Conservation (phyloP, 1,284 basidiomycete genomes). For the Ustilago trichophora region DNA sequence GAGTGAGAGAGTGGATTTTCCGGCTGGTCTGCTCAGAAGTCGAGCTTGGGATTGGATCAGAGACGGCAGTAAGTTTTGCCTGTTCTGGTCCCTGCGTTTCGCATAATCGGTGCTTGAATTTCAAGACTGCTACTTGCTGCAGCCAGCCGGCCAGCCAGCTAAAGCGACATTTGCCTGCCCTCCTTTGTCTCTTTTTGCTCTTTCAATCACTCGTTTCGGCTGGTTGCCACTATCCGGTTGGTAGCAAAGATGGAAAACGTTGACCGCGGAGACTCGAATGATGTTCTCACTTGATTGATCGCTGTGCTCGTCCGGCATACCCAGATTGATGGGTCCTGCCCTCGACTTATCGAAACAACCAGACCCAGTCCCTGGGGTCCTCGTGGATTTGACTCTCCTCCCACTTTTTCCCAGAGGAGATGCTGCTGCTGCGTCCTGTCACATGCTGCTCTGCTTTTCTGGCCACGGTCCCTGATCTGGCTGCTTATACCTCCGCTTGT, state of each 20-base stretch:
- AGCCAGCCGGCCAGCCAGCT: no score
- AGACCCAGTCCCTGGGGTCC: conserved; percentile 2
- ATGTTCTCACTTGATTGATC: conserved; percentile 4
- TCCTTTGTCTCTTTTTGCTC: neutral
- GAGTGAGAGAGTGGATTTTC: no score
- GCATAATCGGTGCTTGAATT: conserved; percentile 34
- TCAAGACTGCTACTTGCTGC: neutral
- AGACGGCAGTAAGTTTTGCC: conserved; percentile 10
- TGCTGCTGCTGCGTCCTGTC: neutral
- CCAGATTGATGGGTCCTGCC: conserved; percentile 4
- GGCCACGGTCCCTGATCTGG: neutral
- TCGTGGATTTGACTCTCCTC: neutral
- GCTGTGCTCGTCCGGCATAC: conserved; percentile 3
- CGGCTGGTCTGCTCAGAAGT: neutral
- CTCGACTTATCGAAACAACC: no score
- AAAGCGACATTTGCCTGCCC: neutral
- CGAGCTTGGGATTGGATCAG: no score
- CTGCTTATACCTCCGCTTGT: conserved; percentile 4
- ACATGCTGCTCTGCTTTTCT: neutral
- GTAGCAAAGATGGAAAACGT: neutral
- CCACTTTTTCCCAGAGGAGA: neutral
- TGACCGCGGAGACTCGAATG: neutral
- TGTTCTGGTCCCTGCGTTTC: conserved; percentile 13
- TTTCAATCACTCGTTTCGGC: no score
- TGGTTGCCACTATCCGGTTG: no score